These are phyloP conservation scores for Leccinum boreale DNA, from an alignment of 768 basidiomycete genomes.

Conservation along the genomic window DNA sequence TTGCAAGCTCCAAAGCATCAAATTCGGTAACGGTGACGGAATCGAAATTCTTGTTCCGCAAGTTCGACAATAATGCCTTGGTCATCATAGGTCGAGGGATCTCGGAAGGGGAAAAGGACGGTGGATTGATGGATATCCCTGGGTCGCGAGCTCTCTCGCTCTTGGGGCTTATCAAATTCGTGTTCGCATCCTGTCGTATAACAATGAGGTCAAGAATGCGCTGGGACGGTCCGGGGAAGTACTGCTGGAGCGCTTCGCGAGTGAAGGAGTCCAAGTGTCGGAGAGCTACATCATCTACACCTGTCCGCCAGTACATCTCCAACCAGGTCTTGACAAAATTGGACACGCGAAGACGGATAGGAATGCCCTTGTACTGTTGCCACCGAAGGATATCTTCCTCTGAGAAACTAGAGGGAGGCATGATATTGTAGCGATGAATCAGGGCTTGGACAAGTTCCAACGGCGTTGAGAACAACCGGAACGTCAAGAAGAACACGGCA, in stretches of 20 bases:
- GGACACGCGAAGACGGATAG: conserved; percentile 85
- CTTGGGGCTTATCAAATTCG: conserved; percentile 50
- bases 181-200: conserved; percentile 48
- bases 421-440: conserved; percentile 79
- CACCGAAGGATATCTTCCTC: conserved; percentile 66
- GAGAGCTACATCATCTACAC: conserved; percentile 65
- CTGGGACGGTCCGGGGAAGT: conserved; percentile 68
- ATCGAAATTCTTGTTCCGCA: conserved; percentile 64
- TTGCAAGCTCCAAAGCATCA: conserved; percentile 85
- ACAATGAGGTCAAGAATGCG: conserved; percentile 68
- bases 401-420: conserved; percentile 55
- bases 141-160: conserved; percentile 69
- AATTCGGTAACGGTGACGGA: conserved; percentile 82
- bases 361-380: conserved; percentile 85
- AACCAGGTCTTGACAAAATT: conserved; percentile 96
- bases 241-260: conserved; percentile 52
- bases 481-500: conserved; percentile 92
- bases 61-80: conserved; percentile 64
- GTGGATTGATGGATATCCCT: conserved; percentile 70
- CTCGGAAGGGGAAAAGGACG: conserved; percentile 50
- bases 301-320: conserved; percentile 84
- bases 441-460: conserved; percentile 71
- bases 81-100: conserved; percentile 87
- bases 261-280: conserved; percentile 58
- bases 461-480: conserved; percentile 86